Base-by-base conservation (phyloP, 805 yeast species). In the Candida stauntonica region DNA sequence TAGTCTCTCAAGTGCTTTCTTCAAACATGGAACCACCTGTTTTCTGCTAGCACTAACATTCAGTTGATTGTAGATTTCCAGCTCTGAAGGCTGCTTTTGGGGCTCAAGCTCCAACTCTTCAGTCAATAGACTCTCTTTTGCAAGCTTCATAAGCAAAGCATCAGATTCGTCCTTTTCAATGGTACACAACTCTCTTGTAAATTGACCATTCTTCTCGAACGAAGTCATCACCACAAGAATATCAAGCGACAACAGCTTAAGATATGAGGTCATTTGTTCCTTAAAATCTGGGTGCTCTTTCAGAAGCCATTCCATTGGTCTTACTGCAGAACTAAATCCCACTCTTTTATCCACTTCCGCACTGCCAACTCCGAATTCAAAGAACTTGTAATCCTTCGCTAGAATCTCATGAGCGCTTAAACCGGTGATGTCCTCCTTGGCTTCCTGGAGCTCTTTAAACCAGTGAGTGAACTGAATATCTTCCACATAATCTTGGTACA, bases 351-450 rank as follows among this genome's bases (percentile, higher is more conserved):
- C 50, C 2, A 52, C 53, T 5, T 55, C 55, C 8, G 52, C 49
- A 14, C 51, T 60, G 8, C 60, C 66, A 18, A 47, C 41, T 3
- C 35, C 44, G 36, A 68, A 67, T 5, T 54, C 60, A 64, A 82
- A 88, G 52, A 77, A 77, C 56, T 91, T 91, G 61, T 85, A 91
- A 57, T 91, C 99, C 58, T 88, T 89, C 31, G 80, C 66, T 28
- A 93, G 63, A 6, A 93, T 60, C 36, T 87, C 94, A 5, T 50
- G 50, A 5, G 78, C 58, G 1, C 74, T 52, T 26, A 93, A 66
- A 0, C 86, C 88, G 3, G 59, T 56, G 26, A 89, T 64, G 52
- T 86, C 75, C 40, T 71, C 70, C 56, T 87, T 89, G 15, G 79
- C 77, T 3, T 50, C 45, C 33, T 59, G 65, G 17, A 79, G 52